Conservation (phyloP, 2,329 filamentous ascomycete species). For the Aphanoascus verrucosus region DNA sequence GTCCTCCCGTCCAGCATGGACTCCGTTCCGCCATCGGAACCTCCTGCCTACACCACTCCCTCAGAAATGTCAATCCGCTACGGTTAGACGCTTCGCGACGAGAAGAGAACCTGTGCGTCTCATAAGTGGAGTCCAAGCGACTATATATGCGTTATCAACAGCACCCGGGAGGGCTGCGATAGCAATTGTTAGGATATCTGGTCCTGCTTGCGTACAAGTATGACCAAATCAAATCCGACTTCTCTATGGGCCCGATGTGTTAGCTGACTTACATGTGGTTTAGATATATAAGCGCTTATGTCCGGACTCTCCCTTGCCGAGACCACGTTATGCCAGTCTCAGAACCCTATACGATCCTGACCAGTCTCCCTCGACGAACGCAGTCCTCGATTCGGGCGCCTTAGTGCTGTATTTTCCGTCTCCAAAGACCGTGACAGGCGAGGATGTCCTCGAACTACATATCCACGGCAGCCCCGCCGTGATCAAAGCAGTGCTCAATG, state of each 20-base stretch:
- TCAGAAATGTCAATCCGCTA: conserved; percentile 6
- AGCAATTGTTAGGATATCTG: conserved; percentile 79
- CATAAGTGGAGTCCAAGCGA: conserved; percentile 32
- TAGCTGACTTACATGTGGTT: neutral
- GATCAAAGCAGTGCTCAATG: conserved; percentile 70
- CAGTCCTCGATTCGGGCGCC: conserved; percentile 63
- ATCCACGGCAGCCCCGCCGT: conserved; percentile 88
- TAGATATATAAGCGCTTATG: conserved; percentile 57
- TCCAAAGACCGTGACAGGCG: conserved; percentile 77
- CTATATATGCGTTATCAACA: conserved; percentile 88
- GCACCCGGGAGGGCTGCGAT: conserved; percentile 79
- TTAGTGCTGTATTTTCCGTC: conserved; percentile 72
- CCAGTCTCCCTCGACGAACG: conserved; percentile 26
- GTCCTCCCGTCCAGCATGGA: conserved; percentile 21
- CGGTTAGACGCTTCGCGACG: neutral
- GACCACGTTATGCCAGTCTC: conserved; percentile 56
- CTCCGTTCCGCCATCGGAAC: neutral
- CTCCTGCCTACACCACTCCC: neutral
- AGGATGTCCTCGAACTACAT: conserved; percentile 85
- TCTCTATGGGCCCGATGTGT: neutral
- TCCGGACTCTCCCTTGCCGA: conserved; percentile 44
- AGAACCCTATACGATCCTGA: conserved; percentile 59
- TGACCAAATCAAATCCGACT: conserved; percentile 14
- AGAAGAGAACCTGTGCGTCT: neutral
- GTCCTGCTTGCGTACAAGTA: conserved; percentile 60